Conservation (phyloP, 352 stramenopile genomes). For the Globisporangium heterothallicum region DNA sequence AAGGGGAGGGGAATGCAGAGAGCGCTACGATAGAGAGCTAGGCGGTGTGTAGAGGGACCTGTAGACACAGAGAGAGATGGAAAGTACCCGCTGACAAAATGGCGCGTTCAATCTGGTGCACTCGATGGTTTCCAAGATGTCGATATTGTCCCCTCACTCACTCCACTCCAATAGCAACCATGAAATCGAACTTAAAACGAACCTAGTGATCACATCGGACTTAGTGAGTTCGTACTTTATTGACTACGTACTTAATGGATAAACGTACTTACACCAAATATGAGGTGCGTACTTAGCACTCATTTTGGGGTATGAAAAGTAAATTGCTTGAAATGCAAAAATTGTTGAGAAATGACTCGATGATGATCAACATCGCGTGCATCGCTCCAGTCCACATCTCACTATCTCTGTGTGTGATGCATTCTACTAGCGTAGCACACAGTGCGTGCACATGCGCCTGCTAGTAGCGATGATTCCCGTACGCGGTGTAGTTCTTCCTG, state of each 20-base stretch:
- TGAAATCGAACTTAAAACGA: background rate
- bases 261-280: no score
- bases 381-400: slow-evolving; percentile 27
- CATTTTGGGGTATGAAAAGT: no score
- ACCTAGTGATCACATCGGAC: no score
- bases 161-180: background rate
- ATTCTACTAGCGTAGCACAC: no score
- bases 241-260: background rate
- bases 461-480: slow-evolving; percentile 22
- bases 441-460: slow-evolving; percentile 39
- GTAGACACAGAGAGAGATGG: background rate
- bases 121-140: background rate
- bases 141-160: background rate
- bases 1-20: background rate
- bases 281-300: no score
- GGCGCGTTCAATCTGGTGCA: background rate
- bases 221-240: no score
- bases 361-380: slow-evolving; percentile 25
- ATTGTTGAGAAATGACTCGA: no score
- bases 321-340: no score
- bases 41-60: background rate
- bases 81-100: background rate
- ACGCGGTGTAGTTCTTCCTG: slow-evolving; percentile 24
- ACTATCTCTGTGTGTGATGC: no score
- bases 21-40: background rate